Percentiles rank a stretch among this genome's conserved stretches.
phyloP scores from a whole-genome alignment of 1,284 basidiomycete species.

The Sanghuangporus sanghuang region DNA sequence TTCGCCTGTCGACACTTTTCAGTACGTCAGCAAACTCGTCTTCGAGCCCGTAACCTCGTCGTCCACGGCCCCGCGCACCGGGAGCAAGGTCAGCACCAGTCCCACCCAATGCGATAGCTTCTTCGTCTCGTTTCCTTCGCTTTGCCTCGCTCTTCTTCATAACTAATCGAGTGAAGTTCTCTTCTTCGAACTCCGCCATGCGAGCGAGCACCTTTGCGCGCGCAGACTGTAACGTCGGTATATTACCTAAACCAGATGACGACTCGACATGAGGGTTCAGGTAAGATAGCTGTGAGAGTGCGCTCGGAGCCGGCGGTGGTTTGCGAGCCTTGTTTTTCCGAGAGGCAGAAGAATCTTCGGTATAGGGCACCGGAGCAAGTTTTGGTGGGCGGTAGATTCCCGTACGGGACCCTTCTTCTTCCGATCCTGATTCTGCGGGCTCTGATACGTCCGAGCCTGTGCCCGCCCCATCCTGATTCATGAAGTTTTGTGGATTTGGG shows the following conservation, averaged over 20 bases:
- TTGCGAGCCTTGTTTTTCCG: conserved; percentile 40
- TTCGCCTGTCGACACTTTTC: conserved; percentile 45
- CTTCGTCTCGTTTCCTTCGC: conserved; percentile 82
- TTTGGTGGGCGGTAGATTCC: conserved; percentile 90
- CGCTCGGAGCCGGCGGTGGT: conserved; percentile 58
- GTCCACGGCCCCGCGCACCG: conserved; percentile 44
- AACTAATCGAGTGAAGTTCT: conserved; percentile 89
- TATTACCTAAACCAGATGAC: conserved; percentile 72
- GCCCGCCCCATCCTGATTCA: conserved; percentile 35
- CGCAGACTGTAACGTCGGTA: conserved; percentile 50
- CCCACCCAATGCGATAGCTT: conserved; percentile 85
- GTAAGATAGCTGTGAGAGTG: conserved; percentile 66
- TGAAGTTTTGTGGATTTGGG: conserved; percentile 75
- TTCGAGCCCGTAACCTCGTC: conserved; percentile 71
- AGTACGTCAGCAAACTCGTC: conserved; percentile 84
- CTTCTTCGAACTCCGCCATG: conserved; percentile 92
- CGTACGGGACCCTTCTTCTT: conserved; percentile 29
- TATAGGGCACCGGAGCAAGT: conserved; percentile 89
- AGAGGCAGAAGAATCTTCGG: conserved; percentile 45
- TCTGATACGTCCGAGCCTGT: conserved; percentile 28
- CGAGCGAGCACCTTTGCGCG: conserved; percentile 77
- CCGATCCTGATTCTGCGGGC: conserved; percentile 26
- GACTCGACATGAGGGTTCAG: conserved; percentile 69
- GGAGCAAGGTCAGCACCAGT: conserved; percentile 34
- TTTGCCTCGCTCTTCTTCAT: conserved; percentile 88